A percentile compares a stretch with the other conserved stretches of the same genome.
These are phyloP conservation scores for Raffaelea albimanens DNA, from an alignment of 2,329 filamentous ascomycete genomes.

Conservation along the genomic window DNA sequence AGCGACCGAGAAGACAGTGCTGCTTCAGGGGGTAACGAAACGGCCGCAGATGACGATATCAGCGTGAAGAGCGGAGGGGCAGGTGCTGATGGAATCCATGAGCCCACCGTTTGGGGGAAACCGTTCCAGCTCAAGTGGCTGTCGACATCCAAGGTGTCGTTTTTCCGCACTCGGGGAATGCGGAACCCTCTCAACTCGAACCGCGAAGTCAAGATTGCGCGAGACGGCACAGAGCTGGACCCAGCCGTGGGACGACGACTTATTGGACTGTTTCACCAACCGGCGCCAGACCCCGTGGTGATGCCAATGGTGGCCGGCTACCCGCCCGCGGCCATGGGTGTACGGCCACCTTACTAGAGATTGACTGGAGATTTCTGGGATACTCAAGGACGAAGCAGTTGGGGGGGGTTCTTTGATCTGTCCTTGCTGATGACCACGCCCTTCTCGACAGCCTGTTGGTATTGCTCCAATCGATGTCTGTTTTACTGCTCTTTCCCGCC, in stretches of 20 bases:
- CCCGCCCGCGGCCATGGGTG: slow-evolving; percentile 19
- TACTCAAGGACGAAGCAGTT: too few species aligned
- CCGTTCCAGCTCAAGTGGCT: slow-evolving; percentile 89
- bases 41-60: slow-evolving; percentile 21
- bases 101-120: slow-evolving; percentile 70
- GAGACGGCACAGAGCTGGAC: slow-evolving; percentile 90
- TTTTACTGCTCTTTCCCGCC: too few species aligned
- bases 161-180: slow-evolving; percentile 78
- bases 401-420: too few species aligned
- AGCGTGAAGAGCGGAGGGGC: slow-evolving; percentile 28
- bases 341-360: background rate
- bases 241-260: slow-evolving; percentile 68
- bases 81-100: slow-evolving; percentile 27
- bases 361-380: too few species aligned
- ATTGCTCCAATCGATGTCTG: too few species aligned
- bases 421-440: too few species aligned
- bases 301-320: slow-evolving; percentile 25
- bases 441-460: too few species aligned
- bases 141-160: slow-evolving; percentile 73
- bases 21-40: too few species aligned
- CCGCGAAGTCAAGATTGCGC: slow-evolving; percentile 88
- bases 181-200: slow-evolving; percentile 95
- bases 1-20: slow-evolving; percentile 17
- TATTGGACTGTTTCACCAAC: slow-evolving; percentile 64
- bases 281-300: background rate